These are phyloP conservation scores for Casuarina glauca DNA, from an alignment of 306 rosid species.

Conservation along the genomic window DNA sequence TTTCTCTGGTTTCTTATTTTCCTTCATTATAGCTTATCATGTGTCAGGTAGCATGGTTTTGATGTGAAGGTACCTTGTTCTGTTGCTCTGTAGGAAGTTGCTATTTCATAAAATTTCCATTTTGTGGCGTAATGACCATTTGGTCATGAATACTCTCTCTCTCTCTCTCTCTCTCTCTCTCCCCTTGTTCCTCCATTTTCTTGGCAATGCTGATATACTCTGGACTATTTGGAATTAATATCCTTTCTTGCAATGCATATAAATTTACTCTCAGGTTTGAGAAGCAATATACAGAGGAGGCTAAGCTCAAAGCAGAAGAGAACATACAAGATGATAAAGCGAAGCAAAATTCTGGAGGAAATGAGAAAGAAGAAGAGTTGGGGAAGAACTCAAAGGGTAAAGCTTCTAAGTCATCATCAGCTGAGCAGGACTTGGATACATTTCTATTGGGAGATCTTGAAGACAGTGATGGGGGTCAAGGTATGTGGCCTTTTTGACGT, in stretches of 20 bases:
- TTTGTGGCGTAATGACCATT: not conserved
- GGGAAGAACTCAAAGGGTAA: conserved; percentile 50
- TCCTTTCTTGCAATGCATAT: conserved; percentile 13
- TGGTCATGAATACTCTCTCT: not conserved
- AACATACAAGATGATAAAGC: conserved; percentile 41
- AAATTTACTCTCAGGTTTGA: conserved; percentile 61
- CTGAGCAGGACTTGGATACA: conserved; percentile 85
- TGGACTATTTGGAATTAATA: conserved; percentile 7
- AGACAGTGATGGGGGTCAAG: conserved; percentile 87
- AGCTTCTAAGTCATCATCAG: conserved; percentile 64
- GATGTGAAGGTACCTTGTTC: not conserved
- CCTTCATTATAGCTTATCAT: not conserved
- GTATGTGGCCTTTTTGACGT: conserved; percentile 42
- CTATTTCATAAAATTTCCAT: not conserved
- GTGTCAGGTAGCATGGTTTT: not conserved
- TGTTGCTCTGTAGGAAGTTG: not conserved
- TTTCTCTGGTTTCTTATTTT: too few relatives aligned
- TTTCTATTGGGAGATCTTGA: conserved; percentile 98
- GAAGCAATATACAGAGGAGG: conserved; percentile 79
- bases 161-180: not conserved
- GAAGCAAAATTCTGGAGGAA: conserved; percentile 54
- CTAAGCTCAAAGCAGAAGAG: conserved; percentile 67
- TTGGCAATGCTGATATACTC: not conserved
- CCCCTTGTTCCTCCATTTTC: not conserved
- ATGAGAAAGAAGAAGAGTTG: conserved; percentile 52